These are phyloP conservation scores for Lenzites betulinus DNA, from an alignment of 768 basidiomycete species.

Conservation along the genomic window DNA sequence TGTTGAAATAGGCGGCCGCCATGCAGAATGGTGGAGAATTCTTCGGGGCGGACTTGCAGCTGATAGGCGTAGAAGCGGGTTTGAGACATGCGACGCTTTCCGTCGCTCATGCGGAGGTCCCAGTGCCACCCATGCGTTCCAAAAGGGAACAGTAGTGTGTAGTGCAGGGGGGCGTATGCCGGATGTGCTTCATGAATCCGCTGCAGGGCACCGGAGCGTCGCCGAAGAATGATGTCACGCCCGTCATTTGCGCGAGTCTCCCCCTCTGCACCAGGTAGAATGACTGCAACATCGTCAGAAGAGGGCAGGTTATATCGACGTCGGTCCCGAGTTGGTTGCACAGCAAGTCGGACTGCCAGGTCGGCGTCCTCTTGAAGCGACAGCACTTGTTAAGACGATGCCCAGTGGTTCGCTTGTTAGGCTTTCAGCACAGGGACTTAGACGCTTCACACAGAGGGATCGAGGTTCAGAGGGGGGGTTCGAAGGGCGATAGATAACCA, in stretches of 20 bases:
- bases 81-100: conserved; percentile 32
- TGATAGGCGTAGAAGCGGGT: conserved; percentile 35
- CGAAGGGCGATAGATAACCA: too few relatives aligned
- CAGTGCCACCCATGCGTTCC: conserved; percentile 43
- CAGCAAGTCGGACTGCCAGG: neutral
- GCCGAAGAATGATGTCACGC: conserved; percentile 18
- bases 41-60: too few relatives aligned
- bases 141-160: conserved; percentile 46
- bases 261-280: conserved; percentile 13
- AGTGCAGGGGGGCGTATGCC: conserved; percentile 42
- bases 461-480: too few relatives aligned
- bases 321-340: conserved; percentile 27
- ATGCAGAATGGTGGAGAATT: too few relatives aligned
- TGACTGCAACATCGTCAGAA: conserved; percentile 42
- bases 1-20: too few relatives aligned
- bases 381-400: too few relatives aligned
- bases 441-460: too few relatives aligned
- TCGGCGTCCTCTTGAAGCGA: too few relatives aligned
- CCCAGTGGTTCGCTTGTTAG: too few relatives aligned
- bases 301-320: conserved; percentile 48
- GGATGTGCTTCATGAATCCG: conserved; percentile 39
- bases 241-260: too few relatives aligned
- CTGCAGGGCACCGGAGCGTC: conserved; percentile 17
- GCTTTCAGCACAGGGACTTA: too few relatives aligned
- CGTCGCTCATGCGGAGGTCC: conserved; percentile 16